Base-by-base conservation (phyloP, 106 monocot species). In the Gastrodia elata region DNA sequence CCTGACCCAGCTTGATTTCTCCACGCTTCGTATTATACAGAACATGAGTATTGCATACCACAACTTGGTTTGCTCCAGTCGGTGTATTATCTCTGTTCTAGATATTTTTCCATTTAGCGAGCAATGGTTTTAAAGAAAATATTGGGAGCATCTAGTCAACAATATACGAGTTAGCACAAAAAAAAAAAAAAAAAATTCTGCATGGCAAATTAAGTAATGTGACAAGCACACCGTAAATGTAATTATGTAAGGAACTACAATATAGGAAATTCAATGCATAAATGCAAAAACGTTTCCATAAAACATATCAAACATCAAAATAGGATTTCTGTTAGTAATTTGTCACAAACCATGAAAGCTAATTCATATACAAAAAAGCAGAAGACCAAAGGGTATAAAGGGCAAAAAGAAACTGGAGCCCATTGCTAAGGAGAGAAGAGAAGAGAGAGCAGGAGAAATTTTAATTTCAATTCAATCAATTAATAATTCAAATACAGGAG, bases 11-110 rank as follows among this genome's bases (percentile, higher is more conserved):
- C 64, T 98, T 98, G 69, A 98, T 86, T 73, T 98, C 97, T 67
- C 97, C 97, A 77, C 97, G 82, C 71, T 87, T 98, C 55, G 97
- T 93, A 84, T 98, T 98, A 83, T 84, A 98, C 64, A 98, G 88
- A 68, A 98, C 91, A 85, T 98, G 97, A 79, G 87, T 88, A 73
- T 98, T 98, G 74, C 97, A 98, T 9, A 98, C 74, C 68, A 98
- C 86, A 76, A 98, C 70, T 74, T 75, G 85, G 70, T 88, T 89
- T 71, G 72, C 80, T 71, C 74, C 71, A 39, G 56, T 78, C 39
- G 80, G 68, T n/a, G 73, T 37, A 76, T 34, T 13, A 55, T 58
- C 75, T 65, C 94, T 94, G 93, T 65, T 69, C 71, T 27, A 65
- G 26, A 43, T 8, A 59, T 38, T 20, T 28, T 27, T 32, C 22